phyloP scores from a whole-genome alignment of 2,329 filamentous ascomycete species.

The Fusarium begoniae region DNA sequence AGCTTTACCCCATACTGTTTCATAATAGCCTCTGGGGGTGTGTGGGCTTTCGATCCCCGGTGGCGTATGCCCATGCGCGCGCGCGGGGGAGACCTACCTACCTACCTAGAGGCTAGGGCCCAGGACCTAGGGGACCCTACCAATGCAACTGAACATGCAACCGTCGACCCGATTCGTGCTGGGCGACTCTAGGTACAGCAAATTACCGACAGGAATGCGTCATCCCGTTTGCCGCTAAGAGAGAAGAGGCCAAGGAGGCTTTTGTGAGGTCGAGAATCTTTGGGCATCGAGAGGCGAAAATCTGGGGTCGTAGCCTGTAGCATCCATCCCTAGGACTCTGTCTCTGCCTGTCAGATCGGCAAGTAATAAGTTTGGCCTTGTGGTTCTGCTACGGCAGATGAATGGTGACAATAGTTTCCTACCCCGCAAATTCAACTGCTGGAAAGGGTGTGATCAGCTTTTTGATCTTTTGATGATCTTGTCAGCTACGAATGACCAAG shows the following conservation, averaged over 20 bases:
- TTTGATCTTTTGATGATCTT: conserved; percentile 23
- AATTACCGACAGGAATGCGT: conserved; percentile 44
- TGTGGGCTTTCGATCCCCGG: conserved; percentile 15
- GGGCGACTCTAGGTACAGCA: neutral
- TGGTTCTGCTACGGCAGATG: neutral
- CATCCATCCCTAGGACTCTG: neutral
- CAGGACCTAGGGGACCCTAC: conserved; percentile 11
- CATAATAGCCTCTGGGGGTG: conserved; percentile 39
- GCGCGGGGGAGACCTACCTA: neutral
- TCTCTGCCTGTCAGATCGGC: conserved; percentile 5
- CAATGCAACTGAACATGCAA: neutral
- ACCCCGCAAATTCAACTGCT: conserved; percentile 23
- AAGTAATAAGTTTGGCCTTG: neutral
- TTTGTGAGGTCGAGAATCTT: neutral
- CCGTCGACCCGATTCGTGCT: conserved; percentile 34
- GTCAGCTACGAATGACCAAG: conserved; percentile 8
- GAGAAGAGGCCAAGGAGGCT: neutral
- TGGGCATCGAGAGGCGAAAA: conserved; percentile 9
- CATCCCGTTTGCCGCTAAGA: conserved; percentile 38
- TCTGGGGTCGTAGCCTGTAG: conserved; percentile 11
- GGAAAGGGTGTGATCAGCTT: conserved; percentile 13
- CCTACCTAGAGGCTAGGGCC: neutral
- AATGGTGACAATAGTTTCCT: conserved; percentile 21
- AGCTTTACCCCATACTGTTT: conserved; percentile 45
- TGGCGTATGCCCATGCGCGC: conserved; percentile 1